These are phyloP conservation scores for Calonectria pauciramosa DNA, from an alignment of 2,329 filamentous ascomycete species.

Conservation along the genomic window DNA sequence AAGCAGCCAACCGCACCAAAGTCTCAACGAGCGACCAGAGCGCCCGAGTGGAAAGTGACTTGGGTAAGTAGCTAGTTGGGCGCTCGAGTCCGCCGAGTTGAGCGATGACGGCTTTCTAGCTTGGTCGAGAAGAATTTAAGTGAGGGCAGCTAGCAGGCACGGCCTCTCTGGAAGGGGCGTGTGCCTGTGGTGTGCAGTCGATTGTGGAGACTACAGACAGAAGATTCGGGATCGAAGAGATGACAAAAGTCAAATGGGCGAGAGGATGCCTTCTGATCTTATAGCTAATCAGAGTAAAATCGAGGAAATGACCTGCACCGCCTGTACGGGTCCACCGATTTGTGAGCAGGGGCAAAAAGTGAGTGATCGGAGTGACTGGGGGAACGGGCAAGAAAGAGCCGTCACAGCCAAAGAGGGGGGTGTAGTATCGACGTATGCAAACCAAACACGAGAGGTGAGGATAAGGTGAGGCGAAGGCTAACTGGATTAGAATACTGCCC, in stretches of 20 bases:
- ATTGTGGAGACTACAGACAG: conserved; percentile 37
- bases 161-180: conserved; percentile 15
- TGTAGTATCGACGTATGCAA: conserved; percentile 22
- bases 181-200: conserved; percentile 12
- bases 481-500: conserved; percentile 11
- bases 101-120: conserved; percentile 42
- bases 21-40: conserved; percentile 50
- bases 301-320: conserved; percentile 26
- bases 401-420: conserved; percentile 6
- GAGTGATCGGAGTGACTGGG: conserved; percentile 33
- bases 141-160: conserved; percentile 35
- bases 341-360: conserved; percentile 40
- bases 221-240: conserved; percentile 39
- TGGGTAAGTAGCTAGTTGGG: conserved; percentile 35
- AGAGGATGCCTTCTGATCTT: conserved; percentile 43
- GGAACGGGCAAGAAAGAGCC: background rate
- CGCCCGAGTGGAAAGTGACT: conserved; percentile 37
- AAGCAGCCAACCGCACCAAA: conserved; percentile 57
- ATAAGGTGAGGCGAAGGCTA: conserved; percentile 30
- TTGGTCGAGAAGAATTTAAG: conserved; percentile 38
- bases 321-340: conserved; percentile 39
- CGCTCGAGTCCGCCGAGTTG: conserved; percentile 44
- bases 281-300: conserved; percentile 41
- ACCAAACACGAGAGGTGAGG: conserved; percentile 24
- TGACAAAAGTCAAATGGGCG: conserved; percentile 42